These are phyloP conservation scores for Pistacia atlantica DNA, from an alignment of 345 rosid species.

Conservation along the genomic window DNA sequence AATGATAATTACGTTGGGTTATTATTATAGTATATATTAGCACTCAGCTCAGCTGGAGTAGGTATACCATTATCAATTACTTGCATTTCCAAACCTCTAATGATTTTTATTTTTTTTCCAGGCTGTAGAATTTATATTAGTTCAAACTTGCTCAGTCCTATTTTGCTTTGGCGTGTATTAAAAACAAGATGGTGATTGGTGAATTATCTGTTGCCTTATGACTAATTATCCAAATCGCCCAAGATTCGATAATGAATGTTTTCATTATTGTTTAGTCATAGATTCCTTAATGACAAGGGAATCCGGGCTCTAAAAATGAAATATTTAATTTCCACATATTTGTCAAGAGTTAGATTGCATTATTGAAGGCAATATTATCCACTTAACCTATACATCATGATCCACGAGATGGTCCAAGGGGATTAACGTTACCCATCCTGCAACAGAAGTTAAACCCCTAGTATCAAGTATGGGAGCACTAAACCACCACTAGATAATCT, in stretches of 20 bases:
- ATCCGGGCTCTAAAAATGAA: not conserved
- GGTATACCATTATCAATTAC: not conserved
- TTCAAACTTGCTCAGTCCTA: not conserved
- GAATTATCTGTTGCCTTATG: not conserved
- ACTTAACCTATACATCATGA: too few species aligned
- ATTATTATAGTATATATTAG: not conserved
- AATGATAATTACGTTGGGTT: not conserved
- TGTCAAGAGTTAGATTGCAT: too few species aligned
- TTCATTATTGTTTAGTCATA: constrained; percentile 9
- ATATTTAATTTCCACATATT: not conserved
- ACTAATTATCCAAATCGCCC: constrained; percentile 6
- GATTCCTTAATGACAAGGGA: not conserved
- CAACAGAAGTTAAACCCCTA: too few species aligned
- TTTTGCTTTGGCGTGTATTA: not conserved
- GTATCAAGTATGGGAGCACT: constrained; percentile 3
- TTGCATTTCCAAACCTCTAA: not conserved
- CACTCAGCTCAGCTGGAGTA: not conserved
- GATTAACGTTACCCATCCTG: too few species aligned
- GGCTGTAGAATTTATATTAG: too few species aligned
- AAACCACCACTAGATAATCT: too few species aligned
- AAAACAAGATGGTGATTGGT: not conserved
- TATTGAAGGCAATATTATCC: too few species aligned
- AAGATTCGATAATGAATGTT: not conserved
- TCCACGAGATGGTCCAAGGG: too few species aligned
- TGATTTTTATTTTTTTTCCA: not conserved